Base-by-base conservation (phyloP, 768 basidiomycete genomes). In the Pisolithus tinctorius region DNA sequence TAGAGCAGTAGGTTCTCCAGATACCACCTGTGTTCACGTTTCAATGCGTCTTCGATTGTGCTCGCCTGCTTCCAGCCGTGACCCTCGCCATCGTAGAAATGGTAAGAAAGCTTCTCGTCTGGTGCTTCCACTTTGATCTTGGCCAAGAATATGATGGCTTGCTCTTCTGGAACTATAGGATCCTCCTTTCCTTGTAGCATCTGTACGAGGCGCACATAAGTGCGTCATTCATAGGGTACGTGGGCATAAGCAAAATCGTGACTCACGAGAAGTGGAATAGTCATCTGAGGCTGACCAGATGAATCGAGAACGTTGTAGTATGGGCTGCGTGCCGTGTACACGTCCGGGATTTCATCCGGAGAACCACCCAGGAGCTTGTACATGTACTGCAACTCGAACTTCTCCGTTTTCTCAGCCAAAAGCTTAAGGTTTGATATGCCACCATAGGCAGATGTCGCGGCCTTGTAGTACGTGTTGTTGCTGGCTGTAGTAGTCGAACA, bases 131-230 rank as follows among this genome's bases (percentile, higher is more conserved):
- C 16, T 6, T 34, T 27, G 11, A 54, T 46, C 1, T 43, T 20
- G 4, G 54, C 7, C 2, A 84, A 3, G 54, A 60, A 55, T 3
- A 17, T 3, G n/a, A 27, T 42, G 1, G 85, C 76, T 56, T 86
- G 83, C 1, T 67, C 70, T 6, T 80, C 81, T 0, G 84, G 85
- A 0, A 90, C 88, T 20, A 86, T 81, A 39, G 63, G 65, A 57
- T 86, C 84, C 1, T 68, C 61, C 1, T 76, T 70, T 8, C 86
- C 84, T 63, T 88, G 84, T 9, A 86, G 61, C n/a, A 84, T 74
- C 83, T 85, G 48, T 2, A 20, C 53, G 46, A 26, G 57, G 53
- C 20, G 20, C 20, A 20, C 20, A 20, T 20, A 20, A 20, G 20
- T 20, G 20, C 20, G 20, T 20, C 20, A 20, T 20, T 20, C 20